These are phyloP conservation scores for Rhizoclosmatium globosum DNA, from an alignment of 192 early-diverging fungal species.

Conservation along the genomic window DNA sequence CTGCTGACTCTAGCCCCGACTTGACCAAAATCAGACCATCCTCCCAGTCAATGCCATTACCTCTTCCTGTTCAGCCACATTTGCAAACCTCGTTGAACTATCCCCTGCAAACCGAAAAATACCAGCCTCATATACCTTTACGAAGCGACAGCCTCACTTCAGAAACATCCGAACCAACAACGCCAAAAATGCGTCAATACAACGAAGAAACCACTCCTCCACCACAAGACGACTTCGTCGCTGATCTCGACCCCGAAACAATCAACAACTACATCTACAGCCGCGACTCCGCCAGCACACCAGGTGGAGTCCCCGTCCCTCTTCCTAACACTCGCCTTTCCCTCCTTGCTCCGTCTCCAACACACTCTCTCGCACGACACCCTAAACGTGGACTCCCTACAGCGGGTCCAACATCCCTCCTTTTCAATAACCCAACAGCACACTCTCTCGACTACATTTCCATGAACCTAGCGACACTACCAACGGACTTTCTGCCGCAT, in stretches of 20 bases:
- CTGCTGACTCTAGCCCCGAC: no score
- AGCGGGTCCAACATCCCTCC: neutral
- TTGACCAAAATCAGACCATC: no score
- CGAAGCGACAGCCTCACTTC: neutral
- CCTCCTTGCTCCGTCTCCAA: neutral
- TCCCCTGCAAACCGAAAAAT: neutral
- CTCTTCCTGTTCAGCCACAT: no score
- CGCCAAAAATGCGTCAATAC: no score
- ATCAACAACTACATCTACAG: no score
- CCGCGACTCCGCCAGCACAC: neutral
- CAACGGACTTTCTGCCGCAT: constrained; percentile 5
- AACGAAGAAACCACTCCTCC: no score
- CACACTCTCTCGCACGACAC: neutral
- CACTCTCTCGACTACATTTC: constrained; percentile 8
- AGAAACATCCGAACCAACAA: neutral
- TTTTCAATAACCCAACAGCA: constrained; percentile 13
- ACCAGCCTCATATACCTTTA: neutral
- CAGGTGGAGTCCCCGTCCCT: neutral
- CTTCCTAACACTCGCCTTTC: neutral
- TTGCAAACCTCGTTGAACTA: neutral
- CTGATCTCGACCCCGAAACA: neutral
- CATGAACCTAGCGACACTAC: constrained; percentile 26
- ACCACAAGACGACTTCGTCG: neutral
- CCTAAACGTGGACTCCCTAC: neutral
- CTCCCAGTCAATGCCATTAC: no score